phyloP scores from a whole-genome alignment of 179 eudicot species.

The Dionaea muscipula region DNA sequence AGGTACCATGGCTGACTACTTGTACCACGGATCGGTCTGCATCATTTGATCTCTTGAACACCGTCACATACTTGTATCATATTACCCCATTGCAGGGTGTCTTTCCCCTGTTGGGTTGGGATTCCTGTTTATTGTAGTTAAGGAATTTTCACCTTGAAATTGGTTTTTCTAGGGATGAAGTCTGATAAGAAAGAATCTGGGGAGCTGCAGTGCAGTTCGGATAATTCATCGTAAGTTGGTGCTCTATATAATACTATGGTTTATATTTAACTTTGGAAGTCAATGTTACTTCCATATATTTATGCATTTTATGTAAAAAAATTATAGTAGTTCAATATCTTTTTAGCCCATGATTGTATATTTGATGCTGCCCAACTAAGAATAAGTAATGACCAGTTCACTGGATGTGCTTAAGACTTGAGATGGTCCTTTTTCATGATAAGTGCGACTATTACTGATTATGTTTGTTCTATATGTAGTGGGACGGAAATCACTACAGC shows the following conservation, averaged over 20 bases:
- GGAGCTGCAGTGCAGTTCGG: slow-evolving; percentile 37
- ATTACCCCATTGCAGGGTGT: not conserved
- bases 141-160: slow-evolving; percentile 8
- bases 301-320: no score
- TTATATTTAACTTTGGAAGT: not conserved
- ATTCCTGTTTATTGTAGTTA: not conserved
- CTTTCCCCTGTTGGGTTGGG: not conserved
- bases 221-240: slow-evolving; percentile 47
- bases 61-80: no score
- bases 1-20: not conserved
- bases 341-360: no score
- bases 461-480: slow-evolving; percentile 13
- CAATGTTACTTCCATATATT: not conserved
- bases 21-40: no score
- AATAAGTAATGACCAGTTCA: no score
- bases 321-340: no score
- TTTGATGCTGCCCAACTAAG: no score
- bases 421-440: no score
- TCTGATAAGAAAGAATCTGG: slow-evolving; percentile 41
- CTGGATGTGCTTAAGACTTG: no score
- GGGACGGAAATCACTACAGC: slow-evolving; percentile 50
- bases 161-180: slow-evolving; percentile 28
- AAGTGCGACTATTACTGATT: no score
- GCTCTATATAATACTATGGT: not conserved
- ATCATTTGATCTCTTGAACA: no score